Percentiles rank a stretch among this genome's conserved stretches.
These are phyloP conservation scores for Trametes elegans DNA, from an alignment of 768 basidiomycete species.

Conservation along the genomic window DNA sequence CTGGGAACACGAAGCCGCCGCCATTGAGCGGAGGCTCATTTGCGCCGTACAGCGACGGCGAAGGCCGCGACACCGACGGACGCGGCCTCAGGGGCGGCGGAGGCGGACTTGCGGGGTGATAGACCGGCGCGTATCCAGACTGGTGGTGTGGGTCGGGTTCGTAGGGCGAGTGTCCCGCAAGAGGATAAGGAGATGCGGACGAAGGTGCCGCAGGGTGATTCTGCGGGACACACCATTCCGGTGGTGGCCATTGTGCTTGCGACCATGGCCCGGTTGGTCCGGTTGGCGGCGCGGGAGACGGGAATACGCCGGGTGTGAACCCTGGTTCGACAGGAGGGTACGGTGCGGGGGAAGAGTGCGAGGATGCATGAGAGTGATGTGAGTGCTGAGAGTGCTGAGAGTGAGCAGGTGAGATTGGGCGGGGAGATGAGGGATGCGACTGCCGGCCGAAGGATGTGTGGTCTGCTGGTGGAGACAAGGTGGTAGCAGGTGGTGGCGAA, in stretches of 20 bases:
- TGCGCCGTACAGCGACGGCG: neutral
- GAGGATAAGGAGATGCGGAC: neutral
- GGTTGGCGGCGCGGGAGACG: constrained; percentile 1
- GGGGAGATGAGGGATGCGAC: constrained; percentile 14
- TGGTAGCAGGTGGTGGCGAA: constrained; percentile 32
- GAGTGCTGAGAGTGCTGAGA: constrained; percentile 2
- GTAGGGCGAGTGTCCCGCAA: neutral
- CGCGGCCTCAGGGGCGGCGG: constrained; percentile 18
- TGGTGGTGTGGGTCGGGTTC: neutral
- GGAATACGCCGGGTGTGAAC: constrained; percentile 11
- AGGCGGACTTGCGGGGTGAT: neutral
- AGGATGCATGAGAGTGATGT: constrained; percentile 15
- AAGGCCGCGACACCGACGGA: constrained; percentile 13
- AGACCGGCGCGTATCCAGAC: constrained; percentile 13
- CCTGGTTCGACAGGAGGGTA: constrained; percentile 2
- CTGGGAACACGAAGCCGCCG: constrained; percentile 26
- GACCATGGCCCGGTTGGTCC: constrained; percentile 14
- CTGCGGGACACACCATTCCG: constrained; percentile 22
- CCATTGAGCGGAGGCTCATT: neutral
- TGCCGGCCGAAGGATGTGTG: constrained; percentile 4
- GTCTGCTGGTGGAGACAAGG: constrained; percentile 26
- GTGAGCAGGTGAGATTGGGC: constrained; percentile 14
- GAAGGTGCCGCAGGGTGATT: neutral
- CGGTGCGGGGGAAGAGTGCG: constrained; percentile 3
- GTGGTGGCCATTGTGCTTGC: constrained; percentile 24